Percentiles rank a stretch among this genome's conserved stretches.
Evolutionary conservation across 2,329 filamentous ascomycete genomes (phyloP).

Genomic region (Neonectria faginata): DNA sequence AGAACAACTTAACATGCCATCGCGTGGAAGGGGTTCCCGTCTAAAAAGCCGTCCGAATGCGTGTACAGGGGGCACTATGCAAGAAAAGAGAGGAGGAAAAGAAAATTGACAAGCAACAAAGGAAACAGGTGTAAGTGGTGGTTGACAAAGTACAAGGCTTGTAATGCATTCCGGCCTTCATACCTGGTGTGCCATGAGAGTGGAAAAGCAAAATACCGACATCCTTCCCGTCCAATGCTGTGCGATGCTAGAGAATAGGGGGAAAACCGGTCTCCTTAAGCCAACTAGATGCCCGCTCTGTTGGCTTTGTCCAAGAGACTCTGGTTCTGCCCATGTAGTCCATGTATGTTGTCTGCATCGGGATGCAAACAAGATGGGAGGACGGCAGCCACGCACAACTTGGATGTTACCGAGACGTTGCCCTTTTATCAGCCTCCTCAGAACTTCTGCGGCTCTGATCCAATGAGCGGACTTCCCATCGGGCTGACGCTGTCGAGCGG

Average conservation of each 20-base stretch:
- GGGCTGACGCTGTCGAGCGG: constrained; percentile 80
- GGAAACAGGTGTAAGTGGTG: background rate
- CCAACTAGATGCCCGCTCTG: constrained; percentile 48
- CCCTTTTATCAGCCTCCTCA: constrained; percentile 6
- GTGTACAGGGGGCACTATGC: constrained; percentile 36
- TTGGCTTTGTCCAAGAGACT: constrained; percentile 33
- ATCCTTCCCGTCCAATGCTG: constrained; percentile 26
- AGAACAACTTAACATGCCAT: constrained; percentile 28
- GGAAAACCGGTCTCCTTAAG: constrained; percentile 17
- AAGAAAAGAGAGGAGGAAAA: constrained; percentile 20
- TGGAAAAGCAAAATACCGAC: constrained; percentile 15
- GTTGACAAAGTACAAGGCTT: background rate
- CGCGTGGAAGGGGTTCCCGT: constrained; percentile 19
- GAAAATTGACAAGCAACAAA: constrained; percentile 23
- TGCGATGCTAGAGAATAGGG: constrained; percentile 19
- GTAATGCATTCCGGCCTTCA: background rate
- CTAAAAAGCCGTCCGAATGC: constrained; percentile 41
- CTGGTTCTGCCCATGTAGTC: constrained; percentile 3
- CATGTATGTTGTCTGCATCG: constrained; percentile 4
- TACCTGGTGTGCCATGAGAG: constrained; percentile 3
- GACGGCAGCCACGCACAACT: background rate
- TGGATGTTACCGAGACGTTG: constrained; percentile 1
- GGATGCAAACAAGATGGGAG: background rate
- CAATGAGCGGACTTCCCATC: constrained; percentile 54
- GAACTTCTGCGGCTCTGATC: constrained; percentile 4